Evolutionary conservation across 2,329 filamentous ascomycete species (phyloP).

Genomic region (Tolypocladium cylindrosporum): DNA sequence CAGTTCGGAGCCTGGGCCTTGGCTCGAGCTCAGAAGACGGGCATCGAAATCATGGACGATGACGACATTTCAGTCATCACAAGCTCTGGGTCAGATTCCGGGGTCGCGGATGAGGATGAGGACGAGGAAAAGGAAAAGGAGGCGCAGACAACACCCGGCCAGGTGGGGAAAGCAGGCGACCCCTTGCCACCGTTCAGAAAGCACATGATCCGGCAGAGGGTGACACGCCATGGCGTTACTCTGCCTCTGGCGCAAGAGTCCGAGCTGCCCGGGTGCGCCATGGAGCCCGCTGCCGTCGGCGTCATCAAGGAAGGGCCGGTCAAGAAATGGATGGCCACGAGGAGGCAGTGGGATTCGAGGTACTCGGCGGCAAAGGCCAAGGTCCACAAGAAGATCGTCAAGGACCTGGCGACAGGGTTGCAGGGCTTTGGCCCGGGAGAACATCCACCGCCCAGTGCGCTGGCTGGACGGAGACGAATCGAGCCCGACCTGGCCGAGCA

Average conservation of each 20-base stretch:
- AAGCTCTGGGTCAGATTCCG: slow-evolving; percentile 33
- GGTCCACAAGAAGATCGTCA: slow-evolving; percentile 63
- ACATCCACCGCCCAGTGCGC: slow-evolving; percentile 69
- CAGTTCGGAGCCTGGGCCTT: slow-evolving; percentile 92
- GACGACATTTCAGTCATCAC: slow-evolving; percentile 69
- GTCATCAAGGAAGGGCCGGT: slow-evolving; percentile 73
- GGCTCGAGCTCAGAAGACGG: slow-evolving; percentile 67
- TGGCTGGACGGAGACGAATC: slow-evolving; percentile 58
- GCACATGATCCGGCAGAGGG: slow-evolving; percentile 86
- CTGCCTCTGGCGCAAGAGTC: slow-evolving; percentile 54
- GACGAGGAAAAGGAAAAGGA: slow-evolving; percentile 7
- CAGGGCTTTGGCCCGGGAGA: slow-evolving; percentile 63
- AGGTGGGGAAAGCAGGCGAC: slow-evolving; percentile 81
- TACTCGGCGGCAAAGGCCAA: slow-evolving; percentile 60
- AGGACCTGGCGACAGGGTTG: slow-evolving; percentile 64
- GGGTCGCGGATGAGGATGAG: slow-evolving; percentile 12
- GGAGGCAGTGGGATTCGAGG: slow-evolving; percentile 60
- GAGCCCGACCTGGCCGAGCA: slow-evolving; percentile 29
- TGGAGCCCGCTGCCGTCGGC: slow-evolving; percentile 59
- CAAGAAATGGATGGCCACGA: slow-evolving; percentile 71
- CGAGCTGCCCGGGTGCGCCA: slow-evolving; percentile 54
- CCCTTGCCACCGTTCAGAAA: slow-evolving; percentile 67
- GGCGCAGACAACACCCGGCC: slow-evolving; percentile 12
- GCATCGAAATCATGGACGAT: slow-evolving; percentile 74
- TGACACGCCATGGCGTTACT: slow-evolving; percentile 69